phyloP scores from a whole-genome alignment of 148 eudicot genomes.

The Talinum fruticosum region DNA sequence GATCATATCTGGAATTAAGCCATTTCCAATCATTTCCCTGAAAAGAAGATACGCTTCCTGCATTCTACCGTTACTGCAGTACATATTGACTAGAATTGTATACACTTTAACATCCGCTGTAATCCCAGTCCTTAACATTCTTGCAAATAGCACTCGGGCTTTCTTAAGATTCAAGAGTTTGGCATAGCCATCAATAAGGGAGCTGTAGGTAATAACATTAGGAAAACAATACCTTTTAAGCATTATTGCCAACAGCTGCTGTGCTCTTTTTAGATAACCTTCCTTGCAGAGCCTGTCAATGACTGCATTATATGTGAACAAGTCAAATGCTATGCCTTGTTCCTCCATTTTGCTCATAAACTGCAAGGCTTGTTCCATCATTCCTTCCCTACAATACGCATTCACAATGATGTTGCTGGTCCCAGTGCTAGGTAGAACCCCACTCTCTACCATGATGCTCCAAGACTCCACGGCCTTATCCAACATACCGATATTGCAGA shows the following conservation, averaged over 20 bases:
- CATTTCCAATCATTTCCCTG: constrained; percentile 35
- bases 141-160: constrained; percentile 33
- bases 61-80: constrained; percentile 26
- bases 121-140: constrained; percentile 41
- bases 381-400: constrained; percentile 41
- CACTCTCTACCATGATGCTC: constrained; percentile 29
- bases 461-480: constrained; percentile 34
- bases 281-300: constrained; percentile 42
- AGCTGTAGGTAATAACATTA: constrained; percentile 35
- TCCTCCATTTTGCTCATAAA: constrained; percentile 35
- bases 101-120: constrained; percentile 31
- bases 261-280: constrained; percentile 31
- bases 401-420: constrained; percentile 36
- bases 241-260: constrained; percentile 46
- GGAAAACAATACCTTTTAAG: constrained; percentile 38
- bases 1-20: constrained; percentile 31
- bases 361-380: constrained; percentile 33
- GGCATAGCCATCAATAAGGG: constrained; percentile 41
- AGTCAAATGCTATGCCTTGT: constrained; percentile 31
- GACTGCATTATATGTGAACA: constrained; percentile 34
- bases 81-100: constrained; percentile 41
- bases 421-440: constrained; percentile 21
- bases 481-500: constrained; percentile 36
- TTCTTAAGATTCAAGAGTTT: constrained; percentile 33
- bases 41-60: constrained; percentile 36